Evolutionary conservation across 2,329 filamentous ascomycete genomes (phyloP).

Genomic region (Clonostachys byssicola): DNA sequence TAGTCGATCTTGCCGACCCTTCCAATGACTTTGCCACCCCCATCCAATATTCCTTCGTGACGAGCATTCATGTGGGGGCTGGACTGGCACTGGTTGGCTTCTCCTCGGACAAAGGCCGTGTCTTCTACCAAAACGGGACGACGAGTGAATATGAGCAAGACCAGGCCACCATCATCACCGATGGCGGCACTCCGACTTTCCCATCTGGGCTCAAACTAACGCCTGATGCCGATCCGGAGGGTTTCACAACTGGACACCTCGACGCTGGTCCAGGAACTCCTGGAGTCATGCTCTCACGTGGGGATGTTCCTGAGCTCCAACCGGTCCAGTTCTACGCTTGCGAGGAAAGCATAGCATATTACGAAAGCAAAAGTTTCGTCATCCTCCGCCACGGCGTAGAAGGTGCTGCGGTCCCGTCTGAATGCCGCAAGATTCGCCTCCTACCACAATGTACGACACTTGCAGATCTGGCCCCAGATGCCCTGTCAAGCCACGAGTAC

Average conservation of each 20-base stretch:
- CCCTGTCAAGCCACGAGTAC: conserved; percentile 31
- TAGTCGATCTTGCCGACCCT: conserved; percentile 38
- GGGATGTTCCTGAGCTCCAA: conserved; percentile 9
- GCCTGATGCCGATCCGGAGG: conserved; percentile 21
- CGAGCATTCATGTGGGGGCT: conserved; percentile 36
- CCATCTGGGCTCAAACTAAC: conserved; percentile 27
- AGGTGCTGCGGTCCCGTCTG: conserved; percentile 21
- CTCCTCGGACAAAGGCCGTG: conserved; percentile 11
- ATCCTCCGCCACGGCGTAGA: conserved; percentile 30
- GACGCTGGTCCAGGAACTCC: conserved; percentile 27
- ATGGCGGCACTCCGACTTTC: conserved; percentile 30
- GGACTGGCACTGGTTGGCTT: conserved; percentile 32
- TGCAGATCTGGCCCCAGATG: conserved; percentile 24
- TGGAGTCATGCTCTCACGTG: conserved; percentile 22
- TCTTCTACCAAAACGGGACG: conserved; percentile 48
- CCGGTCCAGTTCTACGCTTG: conserved; percentile 36
- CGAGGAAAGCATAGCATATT: conserved; percentile 34
- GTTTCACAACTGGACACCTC: conserved; percentile 19
- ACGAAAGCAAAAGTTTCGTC: conserved; percentile 28
- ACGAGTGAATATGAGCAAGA: conserved; percentile 21
- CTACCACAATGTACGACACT: conserved; percentile 36
- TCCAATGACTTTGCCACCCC: conserved; percentile 30
- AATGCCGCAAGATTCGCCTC: conserved; percentile 35
- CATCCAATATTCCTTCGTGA: conserved; percentile 32
- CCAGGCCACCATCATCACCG: conserved; percentile 28